Evolutionary conservation across 768 basidiomycete species (phyloP).

Genomic region (Leucosporidium creatinivorum): DNA sequence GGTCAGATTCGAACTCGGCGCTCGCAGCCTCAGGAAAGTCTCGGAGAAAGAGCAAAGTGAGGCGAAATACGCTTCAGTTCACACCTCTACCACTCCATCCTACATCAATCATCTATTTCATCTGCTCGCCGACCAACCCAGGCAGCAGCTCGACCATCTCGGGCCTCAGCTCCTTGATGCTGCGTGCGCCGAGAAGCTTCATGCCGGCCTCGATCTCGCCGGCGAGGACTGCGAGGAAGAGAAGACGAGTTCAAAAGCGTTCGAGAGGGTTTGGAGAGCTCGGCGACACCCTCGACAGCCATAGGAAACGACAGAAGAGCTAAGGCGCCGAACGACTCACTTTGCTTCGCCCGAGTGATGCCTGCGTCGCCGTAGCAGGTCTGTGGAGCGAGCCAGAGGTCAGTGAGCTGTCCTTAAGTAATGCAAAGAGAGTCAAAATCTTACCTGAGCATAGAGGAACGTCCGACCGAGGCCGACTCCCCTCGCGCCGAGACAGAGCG

Average conservation of each 20-base stretch:
- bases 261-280: too few species aligned
- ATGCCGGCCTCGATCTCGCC: slow-evolving; percentile 45
- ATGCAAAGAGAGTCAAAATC: neutral
- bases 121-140: slow-evolving; percentile 1
- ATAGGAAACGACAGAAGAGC: too few species aligned
- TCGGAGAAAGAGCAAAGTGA: too few species aligned
- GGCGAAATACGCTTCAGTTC: too few species aligned
- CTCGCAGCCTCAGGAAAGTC: too few species aligned
- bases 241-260: too few species aligned
- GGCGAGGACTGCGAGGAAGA: slow-evolving; percentile 35
- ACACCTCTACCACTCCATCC: too few species aligned
- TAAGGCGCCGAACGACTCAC: slow-evolving; percentile 26
- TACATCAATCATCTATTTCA: neutral
- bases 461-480: slow-evolving; percentile 78
- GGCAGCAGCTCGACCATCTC: slow-evolving; percentile 20
- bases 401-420: too few species aligned
- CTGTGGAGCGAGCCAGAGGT: neutral
- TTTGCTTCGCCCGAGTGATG: slow-evolving; percentile 34
- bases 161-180: slow-evolving; percentile 42
- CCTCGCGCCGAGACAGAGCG: slow-evolving; percentile 57
- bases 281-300: too few species aligned
- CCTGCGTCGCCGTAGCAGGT: slow-evolving; percentile 42
- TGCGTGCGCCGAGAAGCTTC: slow-evolving; percentile 43
- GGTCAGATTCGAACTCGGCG: too few species aligned
- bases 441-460: slow-evolving; percentile 62